phyloP scores from a whole-genome alignment of 805 yeast species.

The Jamesozyma gamospora region DNA sequence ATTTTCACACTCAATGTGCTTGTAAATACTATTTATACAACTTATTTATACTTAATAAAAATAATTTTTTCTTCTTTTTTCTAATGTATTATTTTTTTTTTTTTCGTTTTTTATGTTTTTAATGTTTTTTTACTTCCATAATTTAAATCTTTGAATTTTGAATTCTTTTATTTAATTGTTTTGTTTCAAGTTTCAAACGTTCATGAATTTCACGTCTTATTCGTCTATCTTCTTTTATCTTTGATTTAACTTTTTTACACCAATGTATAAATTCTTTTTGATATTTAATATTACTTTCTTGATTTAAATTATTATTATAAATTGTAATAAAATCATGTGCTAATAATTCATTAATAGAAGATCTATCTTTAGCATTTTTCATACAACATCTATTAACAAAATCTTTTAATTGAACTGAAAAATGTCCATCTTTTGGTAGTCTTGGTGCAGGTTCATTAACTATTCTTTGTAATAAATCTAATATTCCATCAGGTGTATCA shows the following conservation, averaged over 20 bases:
- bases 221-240: constrained; percentile 25
- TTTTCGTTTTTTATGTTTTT: no score
- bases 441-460: constrained; percentile 89
- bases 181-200: constrained; percentile 22
- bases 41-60: no score
- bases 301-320: constrained; percentile 25
- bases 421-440: constrained; percentile 35
- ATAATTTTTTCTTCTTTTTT: neutral
- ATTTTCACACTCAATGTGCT: no score
- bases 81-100: neutral
- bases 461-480: constrained; percentile 83
- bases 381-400: constrained; percentile 68
- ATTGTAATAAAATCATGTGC: constrained; percentile 29
- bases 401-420: constrained; percentile 41
- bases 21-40: no score
- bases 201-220: constrained; percentile 25
- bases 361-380: constrained; percentile 58
- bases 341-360: constrained; percentile 63
- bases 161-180: constrained; percentile 14
- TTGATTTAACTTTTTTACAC: constrained; percentile 31
- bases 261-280: constrained; percentile 33
- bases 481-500: constrained; percentile 69
- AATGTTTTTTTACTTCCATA: neutral
- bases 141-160: neutral
- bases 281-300: constrained; percentile 4